Evolutionary conservation across 2,329 filamentous ascomycete species (phyloP), one percentile per base, ranked within the genome.

Genomic region (Pyrenochaeta sp.): DNA sequence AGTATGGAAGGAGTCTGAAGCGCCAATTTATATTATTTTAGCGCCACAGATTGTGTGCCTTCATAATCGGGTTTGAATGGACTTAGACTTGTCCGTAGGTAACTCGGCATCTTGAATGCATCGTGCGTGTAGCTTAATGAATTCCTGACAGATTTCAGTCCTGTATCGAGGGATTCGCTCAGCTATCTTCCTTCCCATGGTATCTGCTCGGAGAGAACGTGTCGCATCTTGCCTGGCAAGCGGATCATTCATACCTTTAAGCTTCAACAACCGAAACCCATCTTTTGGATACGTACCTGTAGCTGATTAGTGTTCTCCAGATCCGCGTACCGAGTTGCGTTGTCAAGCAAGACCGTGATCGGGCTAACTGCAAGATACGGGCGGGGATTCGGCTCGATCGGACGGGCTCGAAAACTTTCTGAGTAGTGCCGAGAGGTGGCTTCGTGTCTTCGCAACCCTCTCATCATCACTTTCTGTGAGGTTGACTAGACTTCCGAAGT

Each of bases 321-420:
- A 30, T 27, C 12, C 12, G 22, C 42, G 24, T 8, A 44, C 24
- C 22, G 5, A 15, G 15, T 8, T 4, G 24, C 19, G 42, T 24
- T 44, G n/a, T 44, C 12, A 1, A 12, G 40, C 10, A 44, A 2
- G 42, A 44, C 4, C 24, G 13, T 15, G 24, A 3, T 44, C 13
- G 40, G 25, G 52, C 52, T 54, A 54, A 43, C 34, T 27, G 34
- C 52, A 15, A 36, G 52, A 49, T 32, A 42, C 44, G 25, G 22
- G 44, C 36, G 44, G 36, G 43, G 50, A 34, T 24, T 47, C 51
- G 51, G 51, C 43, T 42, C 15, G 36, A n/a, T 54, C 51, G 51
- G 51, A 47, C 37, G 22, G 9, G 4, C 19, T 37, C 34, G 36
- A 50, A 52, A 24, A 5, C 32, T 27, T 12, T 32, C 5, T 30